Evolutionary conservation across 2,329 filamentous ascomycete species (phyloP).

Genomic region (Fusarium sambucinum): DNA sequence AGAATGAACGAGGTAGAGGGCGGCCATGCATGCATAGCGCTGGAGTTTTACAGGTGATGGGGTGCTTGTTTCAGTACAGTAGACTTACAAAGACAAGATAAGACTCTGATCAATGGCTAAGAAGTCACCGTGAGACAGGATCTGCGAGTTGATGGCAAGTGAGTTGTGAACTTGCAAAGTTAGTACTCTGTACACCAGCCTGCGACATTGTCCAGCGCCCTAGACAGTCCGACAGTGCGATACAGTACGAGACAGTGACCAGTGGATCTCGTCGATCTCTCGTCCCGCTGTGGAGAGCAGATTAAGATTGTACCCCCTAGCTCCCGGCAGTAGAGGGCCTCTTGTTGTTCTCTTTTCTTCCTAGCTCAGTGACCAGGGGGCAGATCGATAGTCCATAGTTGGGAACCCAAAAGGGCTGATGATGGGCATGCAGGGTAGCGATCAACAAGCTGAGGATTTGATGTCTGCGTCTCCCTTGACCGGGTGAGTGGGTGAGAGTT

Average conservation of each 20-base stretch:
- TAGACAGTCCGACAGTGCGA: background rate
- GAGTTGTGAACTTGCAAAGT: background rate
- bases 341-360: slow-evolving; percentile 1
- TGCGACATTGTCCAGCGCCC: background rate
- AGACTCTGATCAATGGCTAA: background rate
- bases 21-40: slow-evolving; percentile 37
- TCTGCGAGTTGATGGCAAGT: background rate
- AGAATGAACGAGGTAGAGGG: background rate
- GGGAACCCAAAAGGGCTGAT: slow-evolving; percentile 7
- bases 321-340: slow-evolving; percentile 19
- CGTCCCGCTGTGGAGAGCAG: slow-evolving; percentile 18
- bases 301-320: slow-evolving; percentile 16
- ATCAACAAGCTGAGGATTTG: slow-evolving; percentile 33
- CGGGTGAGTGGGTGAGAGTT: slow-evolving; percentile 18
- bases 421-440: slow-evolving; percentile 21
- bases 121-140: background rate
- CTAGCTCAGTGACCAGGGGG: slow-evolving; percentile 1
- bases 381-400: slow-evolving; percentile 5
- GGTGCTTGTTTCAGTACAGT: background rate
- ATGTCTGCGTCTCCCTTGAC: background rate
- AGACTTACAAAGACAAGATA: background rate
- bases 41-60: slow-evolving; percentile 35
- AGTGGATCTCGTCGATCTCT: slow-evolving; percentile 16
- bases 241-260: background rate
- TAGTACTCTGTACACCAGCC: background rate